phyloP scores from a whole-genome alignment of 148 eudicot species.

The Beta vulgaris region DNA sequence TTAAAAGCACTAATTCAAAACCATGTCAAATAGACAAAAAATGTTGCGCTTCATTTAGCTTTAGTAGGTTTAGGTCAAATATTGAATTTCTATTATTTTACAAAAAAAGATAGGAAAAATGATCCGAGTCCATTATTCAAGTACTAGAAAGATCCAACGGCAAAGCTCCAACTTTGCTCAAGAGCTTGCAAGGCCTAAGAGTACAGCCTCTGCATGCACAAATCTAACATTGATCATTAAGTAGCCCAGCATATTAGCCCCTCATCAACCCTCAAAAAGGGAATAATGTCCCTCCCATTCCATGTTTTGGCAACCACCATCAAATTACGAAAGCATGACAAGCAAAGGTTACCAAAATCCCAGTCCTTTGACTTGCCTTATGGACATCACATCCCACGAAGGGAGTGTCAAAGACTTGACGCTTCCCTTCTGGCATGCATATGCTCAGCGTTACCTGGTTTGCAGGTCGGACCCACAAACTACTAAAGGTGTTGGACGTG shows the following conservation, averaged over 20 bases:
- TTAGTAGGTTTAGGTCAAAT: no score
- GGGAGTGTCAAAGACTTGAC: not conserved
- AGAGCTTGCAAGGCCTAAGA: not conserved
- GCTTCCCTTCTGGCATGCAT: slow-evolving; percentile 1
- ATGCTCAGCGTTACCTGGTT: no score
- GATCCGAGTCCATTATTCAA: not conserved
- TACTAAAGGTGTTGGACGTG: no score
- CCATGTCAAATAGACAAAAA: no score
- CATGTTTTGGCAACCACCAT: not conserved
- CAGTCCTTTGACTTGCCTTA: not conserved
- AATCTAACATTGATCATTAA: not conserved
- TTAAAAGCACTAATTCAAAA: no score
- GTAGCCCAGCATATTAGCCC: no score
- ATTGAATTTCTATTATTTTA: not conserved
- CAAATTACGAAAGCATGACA: not conserved
- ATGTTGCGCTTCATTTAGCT: no score
- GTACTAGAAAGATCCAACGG: not conserved
- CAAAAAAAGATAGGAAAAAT: not conserved
- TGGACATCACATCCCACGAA: not conserved
- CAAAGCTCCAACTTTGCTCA: not conserved
- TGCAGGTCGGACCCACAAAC: no score
- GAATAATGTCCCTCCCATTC: not conserved
- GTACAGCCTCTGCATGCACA: not conserved
- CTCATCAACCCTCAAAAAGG: not conserved
- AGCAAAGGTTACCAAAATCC: not conserved